Percentiles rank a stretch among this genome's conserved stretches.
phyloP scores from a whole-genome alignment of 371 early-diverging fungal species.

The Mucor indicus region DNA sequence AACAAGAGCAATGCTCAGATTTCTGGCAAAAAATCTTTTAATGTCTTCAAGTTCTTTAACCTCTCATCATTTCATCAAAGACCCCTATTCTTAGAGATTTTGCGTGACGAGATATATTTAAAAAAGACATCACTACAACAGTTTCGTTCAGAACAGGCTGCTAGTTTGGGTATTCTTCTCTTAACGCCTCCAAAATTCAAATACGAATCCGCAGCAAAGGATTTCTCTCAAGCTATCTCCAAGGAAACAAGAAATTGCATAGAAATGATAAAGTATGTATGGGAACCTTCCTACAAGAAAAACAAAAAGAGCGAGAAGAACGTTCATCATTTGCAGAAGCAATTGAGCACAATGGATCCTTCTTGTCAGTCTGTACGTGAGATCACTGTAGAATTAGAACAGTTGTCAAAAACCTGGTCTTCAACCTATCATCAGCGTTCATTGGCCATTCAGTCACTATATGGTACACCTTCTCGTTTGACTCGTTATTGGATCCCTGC shows the following conservation, averaged over 20 bases:
- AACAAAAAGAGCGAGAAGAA: no score
- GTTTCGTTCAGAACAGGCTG: constrained; percentile 60
- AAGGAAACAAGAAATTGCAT: constrained; percentile 9
- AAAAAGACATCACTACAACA: constrained; percentile 50
- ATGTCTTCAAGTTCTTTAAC: constrained; percentile 4
- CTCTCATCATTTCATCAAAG: constrained; percentile 23
- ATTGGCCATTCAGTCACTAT: constrained; percentile 14
- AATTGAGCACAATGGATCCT: neutral
- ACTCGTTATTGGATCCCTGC: constrained; percentile 67
- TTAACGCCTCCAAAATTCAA: constrained; percentile 29
- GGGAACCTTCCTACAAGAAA: constrained; percentile 4
- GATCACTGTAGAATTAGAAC: constrained; percentile 3
- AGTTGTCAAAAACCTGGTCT: constrained; percentile 7
- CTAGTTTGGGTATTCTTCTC: constrained; percentile 58
- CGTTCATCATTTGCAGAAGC: constrained; percentile 18
- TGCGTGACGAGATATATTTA: constrained; percentile 60
- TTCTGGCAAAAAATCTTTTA: no score
- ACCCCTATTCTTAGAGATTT: constrained; percentile 47
- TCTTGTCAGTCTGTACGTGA: neutral
- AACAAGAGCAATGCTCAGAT: no score
- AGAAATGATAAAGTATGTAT: constrained; percentile 8
- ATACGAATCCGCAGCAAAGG: neutral
- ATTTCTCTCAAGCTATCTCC: neutral
- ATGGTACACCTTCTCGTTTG: constrained; percentile 44
- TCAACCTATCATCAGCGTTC: constrained; percentile 12